Conservation (phyloP, 2,329 filamentous ascomycete species). For the Cytospora mali region DNA sequence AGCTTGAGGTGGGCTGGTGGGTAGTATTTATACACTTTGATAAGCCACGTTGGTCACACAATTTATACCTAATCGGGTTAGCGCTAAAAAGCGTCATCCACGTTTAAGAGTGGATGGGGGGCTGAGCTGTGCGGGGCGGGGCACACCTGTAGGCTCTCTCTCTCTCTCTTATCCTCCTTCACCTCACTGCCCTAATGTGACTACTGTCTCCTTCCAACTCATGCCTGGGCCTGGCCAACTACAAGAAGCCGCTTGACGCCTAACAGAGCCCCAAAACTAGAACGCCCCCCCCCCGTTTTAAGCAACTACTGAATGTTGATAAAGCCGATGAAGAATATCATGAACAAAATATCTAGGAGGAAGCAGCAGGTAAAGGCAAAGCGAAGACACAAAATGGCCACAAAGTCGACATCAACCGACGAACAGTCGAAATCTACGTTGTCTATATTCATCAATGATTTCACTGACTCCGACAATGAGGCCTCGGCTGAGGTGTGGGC, state of each 20-base stretch:
- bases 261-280: conserved; percentile 9
- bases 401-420: conserved; percentile 11
- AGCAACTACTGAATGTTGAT: not conserved
- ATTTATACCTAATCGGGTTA: no score
- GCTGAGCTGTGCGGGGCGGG: no score
- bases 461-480: conserved; percentile 28
- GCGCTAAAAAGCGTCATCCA: no score
- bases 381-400: conserved; percentile 18
- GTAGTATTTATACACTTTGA: no score
- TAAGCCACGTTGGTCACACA: no score
- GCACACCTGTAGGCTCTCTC: no score
- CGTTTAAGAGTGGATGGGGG: no score
- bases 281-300: not conserved
- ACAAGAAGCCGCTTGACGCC: not conserved
- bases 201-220: not conserved
- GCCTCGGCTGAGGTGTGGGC: conserved; percentile 26
- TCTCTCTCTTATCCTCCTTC: no score
- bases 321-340: conserved; percentile 24
- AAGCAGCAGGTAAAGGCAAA: conserved; percentile 16
- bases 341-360: conserved; percentile 23
- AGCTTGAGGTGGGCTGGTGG: no score
- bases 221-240: conserved; percentile 3
- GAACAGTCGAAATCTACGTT: not conserved
- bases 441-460: conserved; percentile 27
- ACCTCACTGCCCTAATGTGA: not conserved